phyloP scores from a whole-genome alignment of 345 rosid species.

The Erucastrum elatum region DNA sequence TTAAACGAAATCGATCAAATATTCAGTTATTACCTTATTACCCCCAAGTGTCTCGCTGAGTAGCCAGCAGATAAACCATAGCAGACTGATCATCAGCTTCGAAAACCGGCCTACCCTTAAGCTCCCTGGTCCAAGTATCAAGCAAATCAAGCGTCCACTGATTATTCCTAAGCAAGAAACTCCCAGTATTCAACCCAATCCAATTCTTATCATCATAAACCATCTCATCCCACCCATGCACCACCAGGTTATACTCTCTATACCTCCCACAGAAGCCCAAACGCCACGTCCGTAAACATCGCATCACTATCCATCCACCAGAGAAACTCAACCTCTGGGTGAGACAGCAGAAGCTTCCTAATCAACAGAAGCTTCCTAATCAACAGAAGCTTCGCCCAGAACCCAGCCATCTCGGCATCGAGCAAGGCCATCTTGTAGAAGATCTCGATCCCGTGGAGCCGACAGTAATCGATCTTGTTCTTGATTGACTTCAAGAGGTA shows the following conservation, averaged over 20 bases:
- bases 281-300: constrained; percentile 76
- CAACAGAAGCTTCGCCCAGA: constrained; percentile 72
- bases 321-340: constrained; percentile 69
- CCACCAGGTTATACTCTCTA: constrained; percentile 57
- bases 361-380: constrained; percentile 59
- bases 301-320: constrained; percentile 95
- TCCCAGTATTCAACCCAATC: constrained; percentile 79
- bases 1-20: too few relatives aligned
- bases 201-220: constrained; percentile 70
- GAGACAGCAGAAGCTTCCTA: constrained; percentile 62
- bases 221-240: constrained; percentile 79
- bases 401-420: constrained; percentile 77
- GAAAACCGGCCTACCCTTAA: constrained; percentile 59
- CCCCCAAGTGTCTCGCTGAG: constrained; percentile 67
- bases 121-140: constrained; percentile 68
- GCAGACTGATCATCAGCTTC: constrained; percentile 85
- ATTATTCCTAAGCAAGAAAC: constrained; percentile 64
- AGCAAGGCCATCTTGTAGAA: constrained; percentile 72
- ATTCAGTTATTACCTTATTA: constrained; percentile 43
- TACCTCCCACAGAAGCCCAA: constrained; percentile 84
- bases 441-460: constrained; percentile 67
- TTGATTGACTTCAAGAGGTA: constrained; percentile 68
- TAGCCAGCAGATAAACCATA: constrained; percentile 65
- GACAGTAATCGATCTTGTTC: constrained; percentile 82
- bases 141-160: constrained; percentile 77